Evolutionary conservation across 768 basidiomycete genomes (phyloP).

Genomic region (Serendipita vermifera): DNA sequence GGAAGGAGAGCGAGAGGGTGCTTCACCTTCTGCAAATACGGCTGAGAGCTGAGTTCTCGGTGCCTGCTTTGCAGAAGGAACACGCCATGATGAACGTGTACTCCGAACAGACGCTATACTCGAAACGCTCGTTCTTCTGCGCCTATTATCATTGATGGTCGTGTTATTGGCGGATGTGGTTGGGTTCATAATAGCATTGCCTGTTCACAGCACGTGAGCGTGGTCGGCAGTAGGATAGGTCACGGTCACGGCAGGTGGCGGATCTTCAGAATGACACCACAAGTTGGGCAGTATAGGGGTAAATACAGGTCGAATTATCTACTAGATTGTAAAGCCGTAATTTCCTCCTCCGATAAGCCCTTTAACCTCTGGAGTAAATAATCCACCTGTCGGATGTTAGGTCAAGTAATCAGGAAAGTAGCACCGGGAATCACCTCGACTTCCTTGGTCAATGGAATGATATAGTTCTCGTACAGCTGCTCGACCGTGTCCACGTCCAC

Average conservation of each 20-base stretch:
- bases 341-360: conserved; percentile 67
- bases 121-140: not conserved
- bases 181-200: conserved; percentile 2
- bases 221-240: too few relatives aligned
- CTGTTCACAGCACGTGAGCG: not conserved
- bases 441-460: conserved; percentile 95
- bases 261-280: too few relatives aligned
- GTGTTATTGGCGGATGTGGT: too few relatives aligned
- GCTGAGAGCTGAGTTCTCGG: conserved; percentile 1
- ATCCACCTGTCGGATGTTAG: conserved; percentile 51
- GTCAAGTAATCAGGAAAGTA: not conserved
- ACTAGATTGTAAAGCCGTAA: conserved; percentile 52
- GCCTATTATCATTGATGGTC: too few relatives aligned
- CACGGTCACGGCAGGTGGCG: too few relatives aligned
- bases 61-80: not conserved
- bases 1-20: not conserved
- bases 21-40: not conserved
- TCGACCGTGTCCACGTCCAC: conserved; percentile 89
- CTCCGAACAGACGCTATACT: not conserved
- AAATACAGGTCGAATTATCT: too few relatives aligned
- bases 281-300: too few relatives aligned
- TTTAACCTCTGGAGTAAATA: conserved; percentile 87
- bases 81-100: conserved; percentile 5
- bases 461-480: conserved; percentile 83
- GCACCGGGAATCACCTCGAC: conserved; percentile 60